Base-by-base conservation (phyloP, 805 yeast species). In the Candida palmyrensis region DNA sequence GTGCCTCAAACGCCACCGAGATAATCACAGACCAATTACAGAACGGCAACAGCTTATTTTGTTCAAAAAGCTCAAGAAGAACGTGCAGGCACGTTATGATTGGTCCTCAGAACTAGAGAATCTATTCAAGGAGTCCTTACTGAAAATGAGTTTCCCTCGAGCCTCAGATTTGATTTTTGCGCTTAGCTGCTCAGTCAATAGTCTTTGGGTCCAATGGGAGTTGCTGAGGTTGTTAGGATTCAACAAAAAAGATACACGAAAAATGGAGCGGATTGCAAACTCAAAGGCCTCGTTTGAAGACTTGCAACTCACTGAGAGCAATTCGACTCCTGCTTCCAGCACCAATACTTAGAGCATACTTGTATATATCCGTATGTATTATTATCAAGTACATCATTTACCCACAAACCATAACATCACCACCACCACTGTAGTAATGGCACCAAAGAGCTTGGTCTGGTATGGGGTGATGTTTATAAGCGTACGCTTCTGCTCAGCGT, bases 101-200 rank as follows among this genome's bases (percentile, higher is more conserved):
- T 17, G 22, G 18, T 11, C 30, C 13, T 4, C 13, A 4, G n/a
- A 28, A 28, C 9, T 16, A 11, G 30, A 28, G 4, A 10, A 15
- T 4, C n/a, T n/a, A n/a, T n/a, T n/a, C n/a, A n/a, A n/a, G n/a
- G n/a, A n/a, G n/a, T n/a, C n/a, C n/a, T n/a, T n/a, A n/a, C n/a
- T n/a, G n/a, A n/a, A n/a, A n/a, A n/a, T n/a, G n/a, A n/a, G n/a
- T n/a, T n/a, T n/a, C n/a, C n/a, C n/a, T n/a, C n/a, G n/a, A n/a
- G n/a, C n/a, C n/a, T n/a, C n/a, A n/a, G 36, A 32, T 14, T 38
- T 62, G 26, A 51, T 60, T 7, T 57, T 62, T 46, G 67, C 66
- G 1, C 16, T 43, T 17, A 48, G 42, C 24, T 58, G 49, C 35
- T 55, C 63, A 5, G 35, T 37, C 18, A 37, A 37, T 17, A 35